These are phyloP conservation scores for Saprolegnia diclina DNA, from an alignment of 352 stramenopile species.

Conservation along the genomic window DNA sequence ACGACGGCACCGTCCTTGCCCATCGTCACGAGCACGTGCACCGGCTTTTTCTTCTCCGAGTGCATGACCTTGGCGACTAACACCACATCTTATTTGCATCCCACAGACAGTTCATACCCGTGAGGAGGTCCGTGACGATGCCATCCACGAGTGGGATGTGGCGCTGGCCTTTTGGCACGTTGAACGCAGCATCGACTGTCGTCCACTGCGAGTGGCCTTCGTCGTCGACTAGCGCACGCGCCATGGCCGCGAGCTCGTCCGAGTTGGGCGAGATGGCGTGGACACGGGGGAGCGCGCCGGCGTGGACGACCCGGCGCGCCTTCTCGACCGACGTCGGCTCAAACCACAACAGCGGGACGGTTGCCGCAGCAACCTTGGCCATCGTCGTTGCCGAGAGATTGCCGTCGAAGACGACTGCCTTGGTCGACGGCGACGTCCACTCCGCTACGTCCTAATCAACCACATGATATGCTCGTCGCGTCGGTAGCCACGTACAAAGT, in stretches of 20 bases:
- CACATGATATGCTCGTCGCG: background rate
- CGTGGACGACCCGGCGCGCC: conserved; percentile 53
- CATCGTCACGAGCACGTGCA: conserved; percentile 73
- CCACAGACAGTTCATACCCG: conserved; percentile 18
- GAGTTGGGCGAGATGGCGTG: conserved; percentile 74
- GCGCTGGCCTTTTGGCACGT: background rate
- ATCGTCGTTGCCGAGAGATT: conserved; percentile 58
- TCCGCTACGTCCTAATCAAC: conserved; percentile 41
- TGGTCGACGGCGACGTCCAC: conserved; percentile 43
- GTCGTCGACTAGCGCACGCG: conserved; percentile 44
- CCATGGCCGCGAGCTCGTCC: conserved; percentile 69
- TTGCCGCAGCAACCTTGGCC: conserved; percentile 43
- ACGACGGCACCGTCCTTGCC: conserved; percentile 69
- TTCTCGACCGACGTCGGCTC: conserved; percentile 85
- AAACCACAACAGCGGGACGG: conserved; percentile 52
- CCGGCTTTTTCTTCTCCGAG: conserved; percentile 39
- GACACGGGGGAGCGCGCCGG: conserved; percentile 39
- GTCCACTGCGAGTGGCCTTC: conserved; percentile 23
- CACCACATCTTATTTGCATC: background rate
- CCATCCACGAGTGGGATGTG: conserved; percentile 41
- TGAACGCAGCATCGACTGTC: background rate
- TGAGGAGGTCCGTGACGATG: conserved; percentile 65
- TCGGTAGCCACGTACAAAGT: conserved; percentile 50
- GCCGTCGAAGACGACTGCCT: conserved; percentile 65
- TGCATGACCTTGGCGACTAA: conserved; percentile 37